Evolutionary conservation across 345 rosid species (phyloP), one percentile per base, ranked within the genome.

Genomic region (Euphorbia pulcherrima): DNA sequence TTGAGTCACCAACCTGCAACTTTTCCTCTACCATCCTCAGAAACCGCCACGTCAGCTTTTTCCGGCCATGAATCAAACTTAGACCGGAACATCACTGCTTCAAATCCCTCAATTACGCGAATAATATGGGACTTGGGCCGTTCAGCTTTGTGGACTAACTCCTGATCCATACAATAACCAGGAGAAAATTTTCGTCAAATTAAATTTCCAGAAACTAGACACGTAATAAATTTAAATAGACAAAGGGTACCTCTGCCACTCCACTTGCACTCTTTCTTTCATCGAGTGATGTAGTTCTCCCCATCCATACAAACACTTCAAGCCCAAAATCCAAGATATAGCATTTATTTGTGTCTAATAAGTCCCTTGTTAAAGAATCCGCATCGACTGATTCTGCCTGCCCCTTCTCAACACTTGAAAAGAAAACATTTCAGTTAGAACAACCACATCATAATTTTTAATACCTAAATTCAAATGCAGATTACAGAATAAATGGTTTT

Each of bases 21-120:
- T 82, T 92, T 92, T 84, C 99, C 96, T 81, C 96, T 86, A 71
- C 99, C 99, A 78, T 92, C 98, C 82, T 86, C 92, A 5, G 97
- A 83, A 44, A 90, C 94, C 28, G 96, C 71, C 64, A 74, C 86
- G 40, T 82, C 79, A 76, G 79, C 72, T 40, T 82, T 70, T 75
- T 80, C 75, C 14, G 98, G 97, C 99, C 99, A 95, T 46, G 90
- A 84, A 64, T 86, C 92, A 82, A 95, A 95, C 81, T 88, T 92
- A 1, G 90, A 90, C 68, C 90, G 80, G 75, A 95, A 92, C 83
- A 82, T 81, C 64, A 95, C 96, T 0, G 99, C 88, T 84, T 95
- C 99, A 77, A 87, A 92, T 71, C 98, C 99, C 82, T 92, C 99
- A 72, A 95, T 95, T 66, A 95, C 80, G 72, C 92, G 87, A 69